phyloP scores from a whole-genome alignment of 2,329 filamentous ascomycete genomes.

The Pseudonectria foliicola region DNA sequence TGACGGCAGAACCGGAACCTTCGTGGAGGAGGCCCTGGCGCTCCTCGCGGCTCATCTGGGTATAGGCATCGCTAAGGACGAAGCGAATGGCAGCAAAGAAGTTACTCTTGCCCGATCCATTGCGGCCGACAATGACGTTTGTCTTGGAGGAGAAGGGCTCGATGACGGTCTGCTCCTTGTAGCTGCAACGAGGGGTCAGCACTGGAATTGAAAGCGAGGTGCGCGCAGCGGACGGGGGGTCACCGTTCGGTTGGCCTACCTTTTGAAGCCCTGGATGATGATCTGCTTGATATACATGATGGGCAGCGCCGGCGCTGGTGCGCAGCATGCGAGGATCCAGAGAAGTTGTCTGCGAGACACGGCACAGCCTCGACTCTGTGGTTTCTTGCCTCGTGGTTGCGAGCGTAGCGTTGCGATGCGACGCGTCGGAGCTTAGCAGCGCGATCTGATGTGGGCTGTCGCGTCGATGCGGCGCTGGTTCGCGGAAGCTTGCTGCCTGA shows the following conservation, averaged over 20 bases:
- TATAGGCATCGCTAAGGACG: constrained; percentile 96
- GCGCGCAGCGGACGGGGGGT: constrained; percentile 18
- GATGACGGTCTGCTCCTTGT: constrained; percentile 99
- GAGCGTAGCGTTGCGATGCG: constrained; percentile 18
- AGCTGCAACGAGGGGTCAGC: constrained; percentile 50
- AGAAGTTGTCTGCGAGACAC: constrained; percentile 17
- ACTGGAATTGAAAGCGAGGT: constrained; percentile 5
- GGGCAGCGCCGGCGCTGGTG: constrained; percentile 31
- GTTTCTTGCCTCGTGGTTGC: constrained; percentile 13
- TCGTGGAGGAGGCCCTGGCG: constrained; percentile 95
- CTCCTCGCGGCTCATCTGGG: constrained; percentile 91
- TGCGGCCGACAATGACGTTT: constrained; percentile 97
- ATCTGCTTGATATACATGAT: constrained; percentile 99
- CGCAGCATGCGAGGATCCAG: constrained; percentile 28
- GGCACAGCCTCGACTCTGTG: constrained; percentile 17
- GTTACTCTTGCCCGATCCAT: constrained; percentile 98
- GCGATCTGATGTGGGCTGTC: constrained; percentile 22
- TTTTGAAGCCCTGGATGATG: constrained; percentile 99
- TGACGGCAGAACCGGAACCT: constrained; percentile 93
- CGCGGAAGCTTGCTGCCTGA: constrained; percentile 18
- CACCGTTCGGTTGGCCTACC: too few species aligned
- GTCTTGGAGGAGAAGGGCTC: constrained; percentile 96
- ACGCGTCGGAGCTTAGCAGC: constrained; percentile 20
- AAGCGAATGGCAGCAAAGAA: constrained; percentile 99
- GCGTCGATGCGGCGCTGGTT: constrained; percentile 19